Percentiles rank a stretch among this genome's conserved stretches.
Evolutionary conservation across 306 rosid genomes (phyloP).

Genomic region (Acacia melanoxylon): DNA sequence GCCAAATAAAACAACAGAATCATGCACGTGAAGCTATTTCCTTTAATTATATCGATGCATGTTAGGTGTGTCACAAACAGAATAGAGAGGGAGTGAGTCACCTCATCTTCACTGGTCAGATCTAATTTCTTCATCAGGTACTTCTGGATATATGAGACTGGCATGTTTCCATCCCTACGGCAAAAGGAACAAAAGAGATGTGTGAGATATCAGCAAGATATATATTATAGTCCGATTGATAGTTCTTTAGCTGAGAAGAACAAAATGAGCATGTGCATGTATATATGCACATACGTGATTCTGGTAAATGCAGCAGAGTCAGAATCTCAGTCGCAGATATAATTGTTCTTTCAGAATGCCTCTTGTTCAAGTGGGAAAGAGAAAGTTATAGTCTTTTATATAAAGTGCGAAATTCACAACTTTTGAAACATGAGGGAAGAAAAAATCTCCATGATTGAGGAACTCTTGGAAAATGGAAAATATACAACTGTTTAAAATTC

Average conservation of each 20-base stretch:
- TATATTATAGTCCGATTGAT: neutral
- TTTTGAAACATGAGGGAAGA: neutral
- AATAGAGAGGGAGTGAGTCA: slow-evolving; percentile 28
- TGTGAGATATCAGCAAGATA: slow-evolving; percentile 8
- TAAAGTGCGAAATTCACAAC: neutral
- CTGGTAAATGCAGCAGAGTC: slow-evolving; percentile 14
- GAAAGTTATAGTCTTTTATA: neutral
- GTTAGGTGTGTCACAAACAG: neutral
- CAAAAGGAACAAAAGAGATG: slow-evolving; percentile 21
- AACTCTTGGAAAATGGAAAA: slow-evolving; percentile 4
- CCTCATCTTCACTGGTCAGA: slow-evolving; percentile 77
- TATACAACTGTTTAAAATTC: neutral
- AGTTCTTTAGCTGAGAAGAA: neutral
- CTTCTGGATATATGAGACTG: slow-evolving; percentile 78
- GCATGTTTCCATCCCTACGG: slow-evolving; percentile 79
- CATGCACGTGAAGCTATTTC: neutral
- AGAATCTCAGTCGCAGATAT: neutral
- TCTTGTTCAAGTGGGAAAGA: neutral
- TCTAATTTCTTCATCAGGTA: slow-evolving; percentile 78
- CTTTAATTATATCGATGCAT: slow-evolving; percentile 14
- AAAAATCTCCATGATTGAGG: neutral
- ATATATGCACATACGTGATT: neutral
- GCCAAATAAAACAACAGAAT: slow-evolving; percentile 7
- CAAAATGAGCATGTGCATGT: neutral
- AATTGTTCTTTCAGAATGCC: slow-evolving; percentile 4